Evolutionary conservation across 2,329 filamentous ascomycete genomes (phyloP), one percentile per base, ranked within the genome.

Genomic region (Fusarium irregulare): DNA sequence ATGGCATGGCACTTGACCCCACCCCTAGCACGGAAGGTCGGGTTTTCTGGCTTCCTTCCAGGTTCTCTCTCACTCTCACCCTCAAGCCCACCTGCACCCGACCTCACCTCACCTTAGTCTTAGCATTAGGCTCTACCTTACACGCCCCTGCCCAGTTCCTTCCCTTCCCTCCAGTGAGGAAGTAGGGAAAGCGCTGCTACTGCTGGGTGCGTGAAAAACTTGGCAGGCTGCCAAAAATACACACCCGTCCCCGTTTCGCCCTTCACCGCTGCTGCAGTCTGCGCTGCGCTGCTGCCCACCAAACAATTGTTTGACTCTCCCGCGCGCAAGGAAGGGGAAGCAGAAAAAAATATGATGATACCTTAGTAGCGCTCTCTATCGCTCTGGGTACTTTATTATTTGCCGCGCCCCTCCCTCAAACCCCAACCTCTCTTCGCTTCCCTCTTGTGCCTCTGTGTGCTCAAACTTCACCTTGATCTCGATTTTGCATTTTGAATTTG

Each of bases 271-370:
- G 57, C 61, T 60, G 54, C 61, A 66, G 34, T 37, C 34, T 37
- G 34, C 72, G 70, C 71, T 58, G 50, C 32, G 34, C 45, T 72
- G 70, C 71, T 66, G 70, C 72, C 64, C 69, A 73, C 73, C 73
- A 75, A 74, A 71, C 64, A 53, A 74, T 66, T 61, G 64, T 72
- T 68, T 75, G 66, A 73, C 56, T 73, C 73, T 70, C 71, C 58
- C 69, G 64, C 60, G 63, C 66, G 49, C 48, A 63, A 59, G 56
- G 60, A 59, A 37, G 34, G 34, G 34, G 34, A 37, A 37, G 34
- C 34, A 37, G 34, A 60, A 66, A 75, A 71, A 70, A 75, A 71
- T 67, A 61, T 54, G 66, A 66, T 66, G 61, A 66, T 66, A 66
- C 63, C 61, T 66, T 56, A 50, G 54, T 27, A 28, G 14, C 23